Conservation (phyloP, 805 yeast genomes). For the Schwanniomyces pseudopolymorphus region DNA sequence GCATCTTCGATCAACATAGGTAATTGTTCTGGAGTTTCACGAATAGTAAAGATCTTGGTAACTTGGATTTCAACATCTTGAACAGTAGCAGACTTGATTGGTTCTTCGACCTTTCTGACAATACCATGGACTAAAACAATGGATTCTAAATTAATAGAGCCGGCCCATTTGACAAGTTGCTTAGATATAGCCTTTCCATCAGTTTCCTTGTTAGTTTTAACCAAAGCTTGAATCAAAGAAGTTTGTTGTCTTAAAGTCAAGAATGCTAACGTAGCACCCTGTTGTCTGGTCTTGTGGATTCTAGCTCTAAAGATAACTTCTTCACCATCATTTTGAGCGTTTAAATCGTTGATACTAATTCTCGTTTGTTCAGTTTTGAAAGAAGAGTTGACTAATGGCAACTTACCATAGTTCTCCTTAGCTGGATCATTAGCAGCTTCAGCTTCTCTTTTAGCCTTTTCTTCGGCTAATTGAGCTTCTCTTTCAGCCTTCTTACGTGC, state of each 20-base stretch:
- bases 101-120: constrained; percentile 81
- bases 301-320: constrained; percentile 89
- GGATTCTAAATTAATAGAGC: constrained; percentile 79
- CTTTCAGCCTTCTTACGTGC: constrained; percentile 89
- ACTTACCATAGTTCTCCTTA: constrained; percentile 82
- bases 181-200: constrained; percentile 59
- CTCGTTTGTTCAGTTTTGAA: constrained; percentile 67
- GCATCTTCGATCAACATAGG: constrained; percentile 98
- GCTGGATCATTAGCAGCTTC: constrained; percentile 78
- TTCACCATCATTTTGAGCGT: constrained; percentile 67
- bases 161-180: constrained; percentile 96
- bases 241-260: constrained; percentile 90
- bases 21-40: constrained; percentile 87
- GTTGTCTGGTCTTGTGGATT: constrained; percentile 89
- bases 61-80: constrained; percentile 87
- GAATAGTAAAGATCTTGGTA: constrained; percentile 68
- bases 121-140: constrained; percentile 89
- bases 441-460: constrained; percentile 77
- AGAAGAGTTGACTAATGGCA: constrained; percentile 80
- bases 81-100: constrained; percentile 85
- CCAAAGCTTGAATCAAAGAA: constrained; percentile 76
- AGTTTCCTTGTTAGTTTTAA: constrained; percentile 70
- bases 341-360: constrained; percentile 53
- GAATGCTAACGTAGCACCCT: constrained; percentile 93
- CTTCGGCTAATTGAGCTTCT: constrained; percentile 83